Evolutionary conservation across 2,329 filamentous ascomycete genomes (phyloP).

Genomic region (Ceratocystis harringtonii): DNA sequence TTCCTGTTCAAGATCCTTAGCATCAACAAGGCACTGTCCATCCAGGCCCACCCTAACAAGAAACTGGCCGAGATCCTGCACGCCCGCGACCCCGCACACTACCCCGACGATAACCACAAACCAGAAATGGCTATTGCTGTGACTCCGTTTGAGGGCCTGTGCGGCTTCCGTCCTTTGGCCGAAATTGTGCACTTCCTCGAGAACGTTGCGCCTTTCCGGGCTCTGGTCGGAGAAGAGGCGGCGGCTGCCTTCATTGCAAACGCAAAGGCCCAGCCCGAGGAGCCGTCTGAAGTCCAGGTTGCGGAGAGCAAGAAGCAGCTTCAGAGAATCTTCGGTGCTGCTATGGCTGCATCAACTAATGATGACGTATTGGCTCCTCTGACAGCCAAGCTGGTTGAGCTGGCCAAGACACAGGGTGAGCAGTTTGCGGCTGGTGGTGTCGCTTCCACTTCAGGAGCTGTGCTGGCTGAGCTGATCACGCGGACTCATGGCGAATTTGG

Average conservation of each 20-base stretch:
- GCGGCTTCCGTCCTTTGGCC: constrained; percentile 75
- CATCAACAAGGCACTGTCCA: constrained; percentile 88
- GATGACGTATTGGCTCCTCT: constrained; percentile 36
- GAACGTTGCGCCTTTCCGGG: constrained; percentile 39
- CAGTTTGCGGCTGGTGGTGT: constrained; percentile 64
- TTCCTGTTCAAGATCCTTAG: constrained; percentile 98
- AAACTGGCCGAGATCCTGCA: constrained; percentile 77
- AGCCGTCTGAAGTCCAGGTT: constrained; percentile 33
- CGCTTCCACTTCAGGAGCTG: constrained; percentile 49
- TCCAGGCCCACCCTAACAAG: constrained; percentile 95
- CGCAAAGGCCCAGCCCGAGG: constrained; percentile 29
- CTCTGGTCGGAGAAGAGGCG: constrained; percentile 50
- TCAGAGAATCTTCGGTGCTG: constrained; percentile 55
- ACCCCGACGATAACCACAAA: constrained; percentile 98
- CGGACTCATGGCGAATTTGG: constrained; percentile 76
- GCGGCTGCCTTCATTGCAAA: constrained; percentile 40
- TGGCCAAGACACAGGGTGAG: constrained; percentile 51
- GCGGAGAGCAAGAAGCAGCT: constrained; percentile 59
- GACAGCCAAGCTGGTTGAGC: constrained; percentile 46
- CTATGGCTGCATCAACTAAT: constrained; percentile 65
- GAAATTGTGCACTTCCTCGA: constrained; percentile 79
- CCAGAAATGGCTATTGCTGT: constrained; percentile 98
- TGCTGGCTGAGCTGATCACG: constrained; percentile 60
- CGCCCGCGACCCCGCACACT: constrained; percentile 75
- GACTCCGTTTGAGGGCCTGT: constrained; percentile 89